Percentiles rank a stretch among this genome's conserved stretches.
phyloP scores from a whole-genome alignment of 2,329 filamentous ascomycete genomes.

The Fusarium heterosporum region DNA sequence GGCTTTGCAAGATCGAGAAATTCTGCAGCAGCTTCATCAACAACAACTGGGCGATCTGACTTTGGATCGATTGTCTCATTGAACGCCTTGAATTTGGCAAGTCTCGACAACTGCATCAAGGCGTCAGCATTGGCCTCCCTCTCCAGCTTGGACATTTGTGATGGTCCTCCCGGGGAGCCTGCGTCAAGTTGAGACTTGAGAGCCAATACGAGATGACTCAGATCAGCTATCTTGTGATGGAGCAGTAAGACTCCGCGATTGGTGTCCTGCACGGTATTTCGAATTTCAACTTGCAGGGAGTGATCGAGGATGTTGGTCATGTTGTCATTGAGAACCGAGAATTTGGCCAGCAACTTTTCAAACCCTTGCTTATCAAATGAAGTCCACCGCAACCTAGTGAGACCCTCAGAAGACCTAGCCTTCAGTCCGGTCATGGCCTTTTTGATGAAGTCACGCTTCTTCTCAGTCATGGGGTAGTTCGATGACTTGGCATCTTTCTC shows the following conservation, averaged over 20 bases:
- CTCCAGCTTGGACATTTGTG: conserved; percentile 51
- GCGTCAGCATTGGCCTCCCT: conserved; percentile 55
- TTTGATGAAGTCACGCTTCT: conserved; percentile 57
- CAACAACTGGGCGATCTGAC: conserved; percentile 44
- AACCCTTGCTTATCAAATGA: conserved; percentile 61
- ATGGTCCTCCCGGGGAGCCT: conserved; percentile 35
- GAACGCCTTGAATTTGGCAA: conserved; percentile 65
- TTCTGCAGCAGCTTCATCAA: conserved; percentile 54
- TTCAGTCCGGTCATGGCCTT: conserved; percentile 57
- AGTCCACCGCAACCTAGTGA: conserved; percentile 57
- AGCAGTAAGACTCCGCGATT: conserved; percentile 61
- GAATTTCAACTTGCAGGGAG: conserved; percentile 60
- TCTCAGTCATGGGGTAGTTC: conserved; percentile 58
- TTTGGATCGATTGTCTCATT: conserved; percentile 59
- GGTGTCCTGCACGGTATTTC: conserved; percentile 61
- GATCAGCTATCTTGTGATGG: conserved; percentile 59
- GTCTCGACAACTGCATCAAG: conserved; percentile 55
- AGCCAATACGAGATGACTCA: conserved; percentile 60
- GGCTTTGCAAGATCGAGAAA: conserved; percentile 56
- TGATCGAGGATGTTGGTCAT: conserved; percentile 62
- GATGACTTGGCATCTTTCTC: conserved; percentile 59
- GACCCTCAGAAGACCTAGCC: conserved; percentile 52
- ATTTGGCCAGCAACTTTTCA: conserved; percentile 57
- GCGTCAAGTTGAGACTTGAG: conserved; percentile 58
- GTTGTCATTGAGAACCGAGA: conserved; percentile 59